Evolutionary conservation across 805 yeast genomes (phyloP).

Genomic region (Starmera quercuum): DNA sequence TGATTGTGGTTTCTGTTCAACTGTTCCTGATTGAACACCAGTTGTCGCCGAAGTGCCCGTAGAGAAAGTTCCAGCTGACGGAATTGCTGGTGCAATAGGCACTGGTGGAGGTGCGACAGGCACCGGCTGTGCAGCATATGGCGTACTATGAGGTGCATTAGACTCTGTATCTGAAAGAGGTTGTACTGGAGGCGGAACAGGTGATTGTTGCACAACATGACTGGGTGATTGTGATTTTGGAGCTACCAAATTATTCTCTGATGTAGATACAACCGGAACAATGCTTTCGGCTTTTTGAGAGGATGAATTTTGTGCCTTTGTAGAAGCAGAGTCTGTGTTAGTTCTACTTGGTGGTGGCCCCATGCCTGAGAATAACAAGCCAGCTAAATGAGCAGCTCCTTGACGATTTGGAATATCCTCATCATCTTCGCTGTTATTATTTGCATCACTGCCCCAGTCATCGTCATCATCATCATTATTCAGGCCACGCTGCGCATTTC

Average conservation of each 20-base stretch:
- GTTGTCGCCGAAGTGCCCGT: too few species aligned
- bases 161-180: constrained; percentile 1
- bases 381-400: constrained; percentile 21
- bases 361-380: constrained; percentile 19
- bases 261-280: constrained; percentile 2
- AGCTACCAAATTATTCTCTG: constrained; percentile 1
- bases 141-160: neutral
- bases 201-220: constrained; percentile 7
- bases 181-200: constrained; percentile 12
- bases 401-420: constrained; percentile 24
- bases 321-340: constrained; percentile 9
- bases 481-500: constrained; percentile 58
- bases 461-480: constrained; percentile 25
- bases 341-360: constrained; percentile 17
- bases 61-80: too few species aligned
- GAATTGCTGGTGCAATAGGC: constrained; percentile 10
- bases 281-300: constrained; percentile 8
- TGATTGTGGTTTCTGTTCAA: neutral
- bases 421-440: constrained; percentile 23
- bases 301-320: constrained; percentile 12
- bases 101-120: constrained; percentile 3
- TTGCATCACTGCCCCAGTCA: constrained; percentile 26
- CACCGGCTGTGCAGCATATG: neutral
- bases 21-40: constrained; percentile 2
- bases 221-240: constrained; percentile 4